Percentiles rank a stretch among this genome's conserved stretches.
Evolutionary conservation across 192 early-diverging fungal species (phyloP).

Genomic region (Chytriomyces hyalinus): DNA sequence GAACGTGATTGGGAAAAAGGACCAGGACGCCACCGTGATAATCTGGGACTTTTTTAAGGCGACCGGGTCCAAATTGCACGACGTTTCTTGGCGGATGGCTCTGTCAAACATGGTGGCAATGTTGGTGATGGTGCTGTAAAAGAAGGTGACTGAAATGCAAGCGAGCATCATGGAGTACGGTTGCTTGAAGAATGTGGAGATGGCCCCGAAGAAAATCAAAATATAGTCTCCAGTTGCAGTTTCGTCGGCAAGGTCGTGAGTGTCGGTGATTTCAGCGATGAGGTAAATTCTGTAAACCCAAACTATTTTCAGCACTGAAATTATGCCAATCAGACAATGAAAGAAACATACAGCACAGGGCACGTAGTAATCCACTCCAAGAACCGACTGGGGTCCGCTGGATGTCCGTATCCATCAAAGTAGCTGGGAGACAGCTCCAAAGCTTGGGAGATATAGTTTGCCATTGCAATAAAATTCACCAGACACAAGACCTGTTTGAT

Average conservation of each 20-base stretch:
- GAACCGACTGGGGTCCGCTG: constrained; percentile 21
- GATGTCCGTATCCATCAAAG: constrained; percentile 21
- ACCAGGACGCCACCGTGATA: constrained; percentile 22
- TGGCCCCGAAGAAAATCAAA: constrained; percentile 39
- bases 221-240: constrained; percentile 35
- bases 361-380: constrained; percentile 35
- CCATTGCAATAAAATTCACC: constrained; percentile 25
- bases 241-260: constrained; percentile 3
- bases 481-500: constrained; percentile 17
- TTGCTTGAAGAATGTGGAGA: constrained; percentile 35
- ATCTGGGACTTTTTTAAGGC: constrained; percentile 14
- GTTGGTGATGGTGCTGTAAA: constrained; percentile 30
- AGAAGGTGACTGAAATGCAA: constrained; percentile 17
- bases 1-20: constrained; percentile 17
- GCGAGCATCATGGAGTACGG: constrained; percentile 36
- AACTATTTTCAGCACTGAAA: background rate
- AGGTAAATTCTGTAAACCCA: constrained; percentile 30
- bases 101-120: constrained; percentile 32
- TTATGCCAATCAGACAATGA: background rate
- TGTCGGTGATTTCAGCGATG: constrained; percentile 48
- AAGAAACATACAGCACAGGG: constrained; percentile 30
- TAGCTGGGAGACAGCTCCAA: constrained; percentile 11
- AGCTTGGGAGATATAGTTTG: constrained; percentile 20
- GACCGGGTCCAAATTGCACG: constrained; percentile 26
- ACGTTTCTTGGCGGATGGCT: constrained; percentile 38